phyloP scores from a whole-genome alignment of 768 basidiomycete genomes.

The Leccinum obscurum region DNA sequence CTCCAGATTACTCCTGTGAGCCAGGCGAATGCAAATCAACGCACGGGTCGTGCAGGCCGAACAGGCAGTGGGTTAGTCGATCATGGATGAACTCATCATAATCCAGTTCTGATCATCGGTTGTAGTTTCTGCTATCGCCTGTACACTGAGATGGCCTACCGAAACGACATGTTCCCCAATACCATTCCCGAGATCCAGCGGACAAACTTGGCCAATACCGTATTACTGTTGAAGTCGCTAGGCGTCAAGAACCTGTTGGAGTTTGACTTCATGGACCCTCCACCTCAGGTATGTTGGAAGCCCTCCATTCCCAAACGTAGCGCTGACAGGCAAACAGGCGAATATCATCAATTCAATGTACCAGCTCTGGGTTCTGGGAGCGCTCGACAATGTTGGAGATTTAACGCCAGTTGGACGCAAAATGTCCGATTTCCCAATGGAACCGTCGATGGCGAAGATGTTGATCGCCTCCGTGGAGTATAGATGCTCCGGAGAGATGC shows the following conservation, averaged over 20 bases:
- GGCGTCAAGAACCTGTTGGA: constrained; percentile 97
- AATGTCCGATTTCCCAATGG: constrained; percentile 99
- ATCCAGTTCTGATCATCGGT: constrained; percentile 4
- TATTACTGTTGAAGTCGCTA: constrained; percentile 89
- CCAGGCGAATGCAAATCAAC: constrained; percentile 96
- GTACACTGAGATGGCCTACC: constrained; percentile 95
- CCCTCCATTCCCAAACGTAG: neutral
- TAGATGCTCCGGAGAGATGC: constrained; percentile 91
- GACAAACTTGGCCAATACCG: constrained; percentile 97
- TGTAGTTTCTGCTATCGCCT: constrained; percentile 90
- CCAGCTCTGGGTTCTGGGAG: constrained; percentile 98
- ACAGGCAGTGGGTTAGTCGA: constrained; percentile 86
- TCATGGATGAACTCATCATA: neutral
- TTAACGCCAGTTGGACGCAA: constrained; percentile 89
- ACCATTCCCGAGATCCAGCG: constrained; percentile 99
- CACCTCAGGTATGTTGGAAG: constrained; percentile 72
- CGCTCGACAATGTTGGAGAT: constrained; percentile 97
- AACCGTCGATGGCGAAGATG: constrained; percentile 99
- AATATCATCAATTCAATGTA: constrained; percentile 99
- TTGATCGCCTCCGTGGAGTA: constrained; percentile 88
- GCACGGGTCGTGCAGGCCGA: constrained; percentile 94
- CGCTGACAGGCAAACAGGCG: constrained; percentile 47
- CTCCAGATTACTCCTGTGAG: constrained; percentile 98
- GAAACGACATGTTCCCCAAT: constrained; percentile 93
- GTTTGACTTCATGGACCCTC: constrained; percentile 99